Evolutionary conservation across 2,329 filamentous ascomycete species (phyloP), one percentile per base, ranked within the genome.

Genomic region (Fusarium temperatum): DNA sequence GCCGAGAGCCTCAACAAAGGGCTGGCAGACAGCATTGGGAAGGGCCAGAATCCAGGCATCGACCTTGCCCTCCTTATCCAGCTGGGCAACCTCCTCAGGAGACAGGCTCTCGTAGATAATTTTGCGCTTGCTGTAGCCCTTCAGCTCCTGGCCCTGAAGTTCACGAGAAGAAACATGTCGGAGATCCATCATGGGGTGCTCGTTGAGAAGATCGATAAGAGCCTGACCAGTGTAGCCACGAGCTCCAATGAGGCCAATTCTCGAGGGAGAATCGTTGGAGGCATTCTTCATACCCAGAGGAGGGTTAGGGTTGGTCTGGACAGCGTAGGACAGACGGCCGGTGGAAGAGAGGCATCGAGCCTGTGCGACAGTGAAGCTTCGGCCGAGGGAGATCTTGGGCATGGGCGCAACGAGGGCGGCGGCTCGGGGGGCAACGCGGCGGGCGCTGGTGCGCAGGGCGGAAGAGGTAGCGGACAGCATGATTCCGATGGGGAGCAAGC

Each of bases 11-110:
- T 98, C 94, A 15, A 98, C 93, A 77, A 93, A 99, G 1, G 96
- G 95, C 85, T 95, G 93, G 89, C 94, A 98, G 56, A 98, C 94
- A 70, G 94, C 94, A 80, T 98, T 99, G 50, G 96, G 96, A 36
- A 98, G 90, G 41, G 96, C 96, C 94, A 98, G 96, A 50, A 98
- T 94, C 95, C 95, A 98, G 84, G 94, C 96, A 85, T 98, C 96
- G 56, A 98, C 91, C 78, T 95, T 90, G 58, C 93, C 93, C 38
- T 92, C 90, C 35, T 53, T 60, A 12, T 60, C 57, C 9, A 53
- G 13, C 66, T 91, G 89, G 72, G 91, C 90, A 18, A 98, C 92
- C 76, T 98, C 96, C 75, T 98, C 96, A 12, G 94, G 90, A 63
- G 89, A 91, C 50, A 98, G 87, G 82, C 95, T 98, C 83, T 98